phyloP scores from a whole-genome alignment of 2,329 filamentous ascomycete species.

The Pseudogymnoascus sp. region DNA sequence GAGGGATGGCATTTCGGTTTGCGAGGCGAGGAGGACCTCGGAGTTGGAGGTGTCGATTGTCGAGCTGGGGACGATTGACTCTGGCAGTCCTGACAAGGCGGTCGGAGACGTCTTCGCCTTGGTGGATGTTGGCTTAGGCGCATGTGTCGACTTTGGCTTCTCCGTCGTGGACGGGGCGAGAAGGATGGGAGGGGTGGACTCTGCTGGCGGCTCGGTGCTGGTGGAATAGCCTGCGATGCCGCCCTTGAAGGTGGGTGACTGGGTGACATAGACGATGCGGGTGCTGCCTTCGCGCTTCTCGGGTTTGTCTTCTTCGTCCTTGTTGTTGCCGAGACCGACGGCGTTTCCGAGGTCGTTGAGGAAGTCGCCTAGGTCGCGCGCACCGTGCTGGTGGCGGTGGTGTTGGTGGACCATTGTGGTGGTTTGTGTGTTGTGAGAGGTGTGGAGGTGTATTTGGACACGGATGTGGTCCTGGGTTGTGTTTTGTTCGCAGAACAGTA shows the following conservation, averaged over 20 bases:
- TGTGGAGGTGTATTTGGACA: neutral
- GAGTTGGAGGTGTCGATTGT: slow-evolving; percentile 8
- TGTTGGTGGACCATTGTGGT: neutral
- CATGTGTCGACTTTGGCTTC: neutral
- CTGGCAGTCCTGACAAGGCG: neutral
- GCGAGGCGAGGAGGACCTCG: neutral
- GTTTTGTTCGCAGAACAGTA: neutral
- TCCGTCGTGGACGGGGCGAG: neutral
- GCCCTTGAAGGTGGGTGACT: slow-evolving; percentile 44
- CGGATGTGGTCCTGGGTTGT: neutral
- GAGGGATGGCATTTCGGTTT: too few relatives aligned
- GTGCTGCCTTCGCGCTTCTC: slow-evolving; percentile 23
- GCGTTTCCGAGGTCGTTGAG: neutral
- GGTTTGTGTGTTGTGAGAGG: neutral
- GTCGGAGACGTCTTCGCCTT: neutral
- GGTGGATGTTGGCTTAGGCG: too few relatives aligned
- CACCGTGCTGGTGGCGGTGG: neutral
- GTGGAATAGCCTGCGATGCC: slow-evolving; percentile 40
- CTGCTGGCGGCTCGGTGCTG: neutral
- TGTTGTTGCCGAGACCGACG: neutral
- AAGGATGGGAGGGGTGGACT: neutral
- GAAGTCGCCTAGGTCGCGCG: neutral
- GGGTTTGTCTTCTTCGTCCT: neutral
- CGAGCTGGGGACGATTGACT: slow-evolving; percentile 9
- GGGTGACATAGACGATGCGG: slow-evolving; percentile 43